phyloP scores from a whole-genome alignment of 331 rosid species.

The Malus hybrid region DNA sequence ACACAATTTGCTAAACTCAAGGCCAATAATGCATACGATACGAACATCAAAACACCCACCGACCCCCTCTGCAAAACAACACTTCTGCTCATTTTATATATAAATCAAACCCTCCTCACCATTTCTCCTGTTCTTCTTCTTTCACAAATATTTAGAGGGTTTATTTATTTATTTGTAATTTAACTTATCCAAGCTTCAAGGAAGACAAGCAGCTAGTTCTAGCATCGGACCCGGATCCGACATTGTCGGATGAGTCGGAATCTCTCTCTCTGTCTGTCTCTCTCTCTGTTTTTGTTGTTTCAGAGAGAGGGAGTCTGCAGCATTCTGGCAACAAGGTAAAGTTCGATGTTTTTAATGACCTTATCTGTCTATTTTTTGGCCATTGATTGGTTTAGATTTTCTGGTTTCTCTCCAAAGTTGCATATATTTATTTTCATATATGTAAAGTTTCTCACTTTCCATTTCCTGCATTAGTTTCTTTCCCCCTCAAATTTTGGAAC shows the following conservation, averaged over 20 bases:
- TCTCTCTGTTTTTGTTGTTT: constrained; percentile 1
- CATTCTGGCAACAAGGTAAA: not conserved
- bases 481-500: not conserved
- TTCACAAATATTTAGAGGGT: not conserved
- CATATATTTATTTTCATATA: too few species aligned
- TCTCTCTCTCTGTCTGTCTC: not conserved
- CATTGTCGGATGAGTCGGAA: constrained; percentile 14
- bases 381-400: not conserved
- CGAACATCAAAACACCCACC: not conserved
- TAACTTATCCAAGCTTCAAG: not conserved
- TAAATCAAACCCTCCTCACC: not conserved
- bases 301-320: not conserved
- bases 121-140: not conserved
- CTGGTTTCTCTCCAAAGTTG: too few species aligned
- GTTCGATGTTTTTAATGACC: not conserved
- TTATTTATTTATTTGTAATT: not conserved
- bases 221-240: constrained; percentile 19
- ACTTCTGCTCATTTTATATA: too few species aligned
- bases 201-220: not conserved
- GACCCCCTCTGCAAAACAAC: constrained; percentile 5
- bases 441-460: not conserved
- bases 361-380: not conserved
- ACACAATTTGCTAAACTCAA: constrained; percentile 2
- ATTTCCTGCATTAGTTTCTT: not conserved
- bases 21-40: not conserved